Percentiles rank a stretch among this genome's conserved stretches.
phyloP scores from a whole-genome alignment of 2,329 filamentous ascomycete genomes.

The Xylariaceae sp. region DNA sequence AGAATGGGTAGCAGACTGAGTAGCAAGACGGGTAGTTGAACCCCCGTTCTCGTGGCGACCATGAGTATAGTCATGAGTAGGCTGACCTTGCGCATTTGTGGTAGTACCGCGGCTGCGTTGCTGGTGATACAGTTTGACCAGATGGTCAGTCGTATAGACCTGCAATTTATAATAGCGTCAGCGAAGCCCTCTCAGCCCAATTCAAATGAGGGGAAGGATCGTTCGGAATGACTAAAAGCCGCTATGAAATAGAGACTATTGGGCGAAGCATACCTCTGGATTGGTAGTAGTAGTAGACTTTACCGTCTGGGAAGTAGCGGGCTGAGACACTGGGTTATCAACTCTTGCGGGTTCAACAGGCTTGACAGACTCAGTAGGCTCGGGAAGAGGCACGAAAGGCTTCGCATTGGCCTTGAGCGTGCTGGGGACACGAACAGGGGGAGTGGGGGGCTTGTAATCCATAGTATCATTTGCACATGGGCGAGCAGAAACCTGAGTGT shows the following conservation, averaged over 20 bases:
- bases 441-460: background rate
- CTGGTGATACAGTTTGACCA: background rate
- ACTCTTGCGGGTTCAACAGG: background rate
- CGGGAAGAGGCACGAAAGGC: background rate
- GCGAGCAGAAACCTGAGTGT: background rate
- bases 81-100: background rate
- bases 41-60: background rate
- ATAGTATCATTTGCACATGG: background rate
- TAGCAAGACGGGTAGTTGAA: constrained; percentile 2
- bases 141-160: background rate
- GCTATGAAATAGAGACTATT: background rate
- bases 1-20: constrained; percentile 2
- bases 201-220: background rate
- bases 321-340: background rate
- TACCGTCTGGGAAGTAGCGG: background rate
- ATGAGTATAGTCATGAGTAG: background rate
- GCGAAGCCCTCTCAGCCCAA: background rate
- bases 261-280: background rate
- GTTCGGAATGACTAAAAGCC: background rate
- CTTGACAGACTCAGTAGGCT: background rate
- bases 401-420: constrained; percentile 1
- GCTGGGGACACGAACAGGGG: too few relatives aligned
- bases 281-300: background rate
- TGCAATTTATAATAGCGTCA: background rate
- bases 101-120: constrained; percentile 6